A percentile compares a stretch with the other conserved stretches of the same genome.
Conservation (phyloP, 192 early-diverging fungal genomes). For the Phycomyces blakesleeanus region DNA sequence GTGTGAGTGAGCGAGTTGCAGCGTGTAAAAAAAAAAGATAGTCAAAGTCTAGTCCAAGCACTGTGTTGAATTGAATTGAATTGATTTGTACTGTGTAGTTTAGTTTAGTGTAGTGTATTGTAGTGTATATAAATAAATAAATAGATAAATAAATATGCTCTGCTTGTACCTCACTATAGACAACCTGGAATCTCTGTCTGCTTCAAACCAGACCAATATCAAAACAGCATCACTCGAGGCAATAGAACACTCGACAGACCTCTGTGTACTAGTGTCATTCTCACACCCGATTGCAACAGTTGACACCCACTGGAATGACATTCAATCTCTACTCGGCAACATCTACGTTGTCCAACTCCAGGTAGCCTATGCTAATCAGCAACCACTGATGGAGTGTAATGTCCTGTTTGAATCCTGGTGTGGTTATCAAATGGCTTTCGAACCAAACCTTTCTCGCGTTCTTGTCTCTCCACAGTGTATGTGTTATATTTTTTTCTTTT, state of each 20-base stretch:
- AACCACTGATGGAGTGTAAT: conserved; percentile 50
- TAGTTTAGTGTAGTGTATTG: too few relatives aligned
- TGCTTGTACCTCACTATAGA: too few relatives aligned
- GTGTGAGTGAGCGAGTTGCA: too few relatives aligned
- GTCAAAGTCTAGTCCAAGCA: too few relatives aligned
- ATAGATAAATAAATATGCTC: too few relatives aligned
- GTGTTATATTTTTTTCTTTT: too few relatives aligned
- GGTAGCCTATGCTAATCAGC: conserved; percentile 31
- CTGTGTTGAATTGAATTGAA: too few relatives aligned
- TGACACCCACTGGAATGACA: conserved; percentile 17
- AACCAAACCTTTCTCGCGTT: conserved; percentile 1
- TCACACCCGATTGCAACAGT: background rate
- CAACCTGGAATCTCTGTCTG: too few relatives aligned
- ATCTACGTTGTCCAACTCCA: conserved; percentile 53
- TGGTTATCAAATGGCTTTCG: conserved; percentile 52
- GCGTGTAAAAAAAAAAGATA: too few relatives aligned
- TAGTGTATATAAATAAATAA: too few relatives aligned
- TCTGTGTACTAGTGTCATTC: background rate
- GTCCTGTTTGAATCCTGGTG: conserved; percentile 58
- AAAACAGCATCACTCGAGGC: background rate
- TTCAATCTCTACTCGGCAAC: conserved; percentile 13
- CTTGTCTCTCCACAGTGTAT: conserved; percentile 10
- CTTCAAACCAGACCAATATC: background rate
- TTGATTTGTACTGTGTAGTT: too few relatives aligned
- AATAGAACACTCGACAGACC: background rate